Evolutionary conservation across 371 early-diverging fungal genomes (phyloP).

Genomic region (Syncephalastrum contaminatum): DNA sequence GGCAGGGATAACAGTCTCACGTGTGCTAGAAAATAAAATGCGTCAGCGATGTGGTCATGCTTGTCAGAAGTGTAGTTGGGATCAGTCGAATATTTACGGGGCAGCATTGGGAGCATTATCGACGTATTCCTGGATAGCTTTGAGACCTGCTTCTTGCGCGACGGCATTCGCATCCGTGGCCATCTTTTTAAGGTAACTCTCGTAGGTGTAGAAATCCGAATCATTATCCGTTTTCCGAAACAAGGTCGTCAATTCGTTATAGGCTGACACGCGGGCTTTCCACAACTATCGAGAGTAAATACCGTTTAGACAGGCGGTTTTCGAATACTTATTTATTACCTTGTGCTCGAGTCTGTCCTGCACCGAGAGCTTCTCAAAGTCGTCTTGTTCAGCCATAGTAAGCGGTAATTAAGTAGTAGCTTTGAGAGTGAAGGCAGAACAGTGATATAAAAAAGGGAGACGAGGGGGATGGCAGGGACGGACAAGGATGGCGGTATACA

Average conservation of each 20-base stretch:
- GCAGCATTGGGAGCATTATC: conserved; percentile 79
- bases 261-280: conserved; percentile 92
- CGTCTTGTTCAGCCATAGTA: conserved; percentile 42
- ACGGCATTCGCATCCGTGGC: conserved; percentile 86
- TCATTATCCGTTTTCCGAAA: conserved; percentile 64
- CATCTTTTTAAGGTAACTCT: conserved; percentile 74
- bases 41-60: not conserved
- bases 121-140: conserved; percentile 73
- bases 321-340: conserved; percentile 43
- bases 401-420: too few relatives aligned
- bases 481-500: too few relatives aligned
- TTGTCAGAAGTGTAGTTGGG: not conserved
- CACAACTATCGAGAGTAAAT: conserved; percentile 63
- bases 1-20: conserved; percentile 73
- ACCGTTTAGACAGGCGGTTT: not conserved
- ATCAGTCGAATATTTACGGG: conserved; percentile 43
- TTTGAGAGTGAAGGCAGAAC: too few relatives aligned
- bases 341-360: conserved; percentile 71
- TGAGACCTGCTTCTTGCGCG: conserved; percentile 89
- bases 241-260: conserved; percentile 75
- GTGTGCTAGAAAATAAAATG: conserved; percentile 42
- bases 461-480: too few relatives aligned
- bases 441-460: too few relatives aligned
- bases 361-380: conserved; percentile 67
- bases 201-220: conserved; percentile 70